Evolutionary conservation across 1,284 basidiomycete genomes (phyloP), one percentile per base, ranked within the genome.

Genomic region (Sanghuangporus baumii): DNA sequence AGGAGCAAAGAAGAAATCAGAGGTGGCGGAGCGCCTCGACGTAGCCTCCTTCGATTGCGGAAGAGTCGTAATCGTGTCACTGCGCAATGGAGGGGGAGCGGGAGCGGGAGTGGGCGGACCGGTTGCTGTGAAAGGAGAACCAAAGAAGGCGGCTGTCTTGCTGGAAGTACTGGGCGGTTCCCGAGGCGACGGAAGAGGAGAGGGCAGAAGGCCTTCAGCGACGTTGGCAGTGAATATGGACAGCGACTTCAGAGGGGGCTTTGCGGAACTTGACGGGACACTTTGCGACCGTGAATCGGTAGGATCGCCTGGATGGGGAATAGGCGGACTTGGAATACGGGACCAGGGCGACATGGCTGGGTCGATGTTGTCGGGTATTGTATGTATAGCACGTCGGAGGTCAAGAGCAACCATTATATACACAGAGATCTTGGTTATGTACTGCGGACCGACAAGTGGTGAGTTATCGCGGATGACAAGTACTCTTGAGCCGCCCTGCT

Each of bases 71-170:
- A 59, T 14, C 16, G 54, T 60, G 59, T 64, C 34, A 63, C 55
- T 47, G 64, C 65, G 55, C 61, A 41, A 68, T 65, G 68, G 66
- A 59, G 70, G 67, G 2, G 66, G 62, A 26, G 69, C 69, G 14
- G 66, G 71, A 1, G 69, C 66, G 1, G 72, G 69, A 0, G 73
- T 70, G 8, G 70, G 69, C 12, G 70, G 71, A 0, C 71, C 70
- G 5, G 70, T 61, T 3, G 73, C 69, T 11, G 75, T 69, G 68
- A 79, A 80, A 0, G 80, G 75, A 8, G 77, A 78, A 20, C 76
- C 62, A 58, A 69, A 70, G 64, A 69, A 69, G 11, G 69, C 68
- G 54, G 67, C 62, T 1, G 69, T 70, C 61, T 70, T 70, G 62
- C 63, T 64, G 20, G 52, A 51, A 36, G 54, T 54, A 18, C 57